Conservation (phyloP, 306 rosid genomes). For the Citrullus amarus region DNA sequence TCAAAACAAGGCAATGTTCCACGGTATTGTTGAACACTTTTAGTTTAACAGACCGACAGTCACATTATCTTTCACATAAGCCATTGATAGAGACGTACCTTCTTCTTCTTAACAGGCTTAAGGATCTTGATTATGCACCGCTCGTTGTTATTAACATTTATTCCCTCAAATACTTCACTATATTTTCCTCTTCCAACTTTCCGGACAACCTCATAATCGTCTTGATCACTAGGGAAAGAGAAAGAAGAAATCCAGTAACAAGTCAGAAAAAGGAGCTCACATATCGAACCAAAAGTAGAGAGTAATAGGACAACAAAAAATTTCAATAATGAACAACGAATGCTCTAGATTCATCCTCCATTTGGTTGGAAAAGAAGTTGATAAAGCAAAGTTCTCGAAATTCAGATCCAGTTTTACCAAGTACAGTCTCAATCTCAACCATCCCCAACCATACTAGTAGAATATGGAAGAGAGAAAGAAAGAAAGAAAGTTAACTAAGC, state of each 20-base stretch:
- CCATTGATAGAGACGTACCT: background rate
- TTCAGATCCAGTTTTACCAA: conserved; percentile 1
- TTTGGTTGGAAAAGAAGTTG: background rate
- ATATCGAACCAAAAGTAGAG: background rate
- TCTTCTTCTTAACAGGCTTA: conserved; percentile 99
- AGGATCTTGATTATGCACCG: conserved; percentile 92
- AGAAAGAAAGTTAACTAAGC: background rate
- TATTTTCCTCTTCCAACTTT: conserved; percentile 95
- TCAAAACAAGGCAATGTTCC: background rate
- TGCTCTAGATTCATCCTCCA: background rate
- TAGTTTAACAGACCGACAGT: background rate
- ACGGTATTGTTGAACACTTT: background rate
- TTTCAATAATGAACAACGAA: background rate
- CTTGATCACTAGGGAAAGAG: conserved; percentile 41
- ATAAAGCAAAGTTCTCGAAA: background rate
- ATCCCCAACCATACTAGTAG: background rate
- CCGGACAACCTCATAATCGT: conserved; percentile 93
- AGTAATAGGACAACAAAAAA: background rate
- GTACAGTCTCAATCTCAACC: background rate
- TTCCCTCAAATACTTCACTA: conserved; percentile 95
- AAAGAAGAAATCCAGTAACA: background rate
- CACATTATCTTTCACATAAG: background rate
- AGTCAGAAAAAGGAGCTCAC: background rate
- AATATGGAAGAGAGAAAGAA: background rate
- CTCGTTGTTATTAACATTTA: conserved; percentile 73